Evolutionary conservation across 2,329 filamentous ascomycete genomes (phyloP), one percentile per base, ranked within the genome.

Genomic region (Colletotrichum gloeosporioides): DNA sequence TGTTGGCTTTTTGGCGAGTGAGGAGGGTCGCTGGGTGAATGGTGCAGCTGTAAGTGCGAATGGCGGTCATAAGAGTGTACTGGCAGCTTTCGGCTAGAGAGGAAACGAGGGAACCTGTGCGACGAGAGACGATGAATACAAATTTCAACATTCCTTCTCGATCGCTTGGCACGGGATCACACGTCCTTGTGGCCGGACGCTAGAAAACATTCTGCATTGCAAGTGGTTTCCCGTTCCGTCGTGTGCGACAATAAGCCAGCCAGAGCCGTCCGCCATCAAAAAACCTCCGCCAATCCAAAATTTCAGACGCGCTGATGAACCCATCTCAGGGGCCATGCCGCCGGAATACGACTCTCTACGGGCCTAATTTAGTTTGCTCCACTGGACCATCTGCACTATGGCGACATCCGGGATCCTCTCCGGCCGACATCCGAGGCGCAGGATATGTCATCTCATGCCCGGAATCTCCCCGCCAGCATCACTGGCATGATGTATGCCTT

Each of bases 1-100:
- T 9, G 68, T 75, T 13, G 72, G 68, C 9, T 75, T 75, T 29
- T 34, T 75, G 36, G 72, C 72, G 15, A 75, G 72, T 22, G 72
- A 75, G 12, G 66, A 70, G 44, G 72, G 67, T 6, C 36, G 72
- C 31, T 75, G 72, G 72, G 68, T 75, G 13, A 75, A 71, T 9
- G 72, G 67, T 6, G 62, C 59, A 49, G 67, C 62, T 12, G 68
- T 75, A 1, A 71, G 67, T 59, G 67, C 72, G n/a, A 59, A 75
- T n/a, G 72, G 72, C 27, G 72, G 72, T 27, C 57, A 63, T 18
- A 34, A 59, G 25, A 63, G 57, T 57, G 57, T 34, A 3, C 15
- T 70, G 29, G 68, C 57, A 27, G 36, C 57, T 13, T 70, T 34
- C 27, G 57, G 57, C 15, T 63, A 66, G 64, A 53, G n/a, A 53